phyloP scores from a whole-genome alignment of 495 filamentous ascomycete genomes.

The Collariella sp. region DNA sequence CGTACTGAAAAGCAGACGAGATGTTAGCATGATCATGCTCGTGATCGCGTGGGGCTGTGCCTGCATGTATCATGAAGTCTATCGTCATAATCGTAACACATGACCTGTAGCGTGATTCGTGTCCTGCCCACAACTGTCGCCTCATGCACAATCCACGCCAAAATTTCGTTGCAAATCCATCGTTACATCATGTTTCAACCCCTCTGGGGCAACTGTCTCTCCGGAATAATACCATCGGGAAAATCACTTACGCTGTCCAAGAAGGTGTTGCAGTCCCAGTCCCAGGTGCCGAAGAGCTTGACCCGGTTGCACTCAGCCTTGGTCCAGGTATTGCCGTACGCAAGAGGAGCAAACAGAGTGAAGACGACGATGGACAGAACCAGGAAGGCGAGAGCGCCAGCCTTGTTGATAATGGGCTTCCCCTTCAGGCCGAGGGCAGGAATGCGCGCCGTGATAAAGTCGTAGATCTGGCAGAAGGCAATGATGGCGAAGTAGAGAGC shows the following conservation, averaged over 20 bases:
- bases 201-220: slow-evolving; percentile 23
- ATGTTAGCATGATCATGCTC: not conserved
- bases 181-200: slow-evolving; percentile 11
- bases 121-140: not conserved
- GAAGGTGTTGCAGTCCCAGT: slow-evolving; percentile 96
- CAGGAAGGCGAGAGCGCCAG: slow-evolving; percentile 60
- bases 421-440: slow-evolving; percentile 57
- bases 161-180: not conserved
- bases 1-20: slow-evolving; percentile 30
- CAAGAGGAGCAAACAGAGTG: slow-evolving; percentile 71
- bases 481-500: slow-evolving; percentile 93
- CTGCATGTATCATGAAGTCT: not conserved
- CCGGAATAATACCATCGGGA: slow-evolving; percentile 27
- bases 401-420: slow-evolving; percentile 63
- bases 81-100: not conserved
- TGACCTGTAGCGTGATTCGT: not conserved
- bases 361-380: slow-evolving; percentile 67
- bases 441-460: slow-evolving; percentile 69
- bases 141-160: not conserved
- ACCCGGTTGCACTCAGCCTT: slow-evolving; percentile 72
- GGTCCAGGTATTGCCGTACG: slow-evolving; percentile 94
- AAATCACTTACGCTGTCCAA: slow-evolving; percentile 65
- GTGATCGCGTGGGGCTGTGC: not conserved
- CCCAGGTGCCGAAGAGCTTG: slow-evolving; percentile 84
- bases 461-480: slow-evolving; percentile 76